Percentiles rank a stretch among this genome's conserved stretches.
These are phyloP conservation scores for Favolaschia claudopus DNA, from an alignment of 768 basidiomycete species.

Conservation along the genomic window DNA sequence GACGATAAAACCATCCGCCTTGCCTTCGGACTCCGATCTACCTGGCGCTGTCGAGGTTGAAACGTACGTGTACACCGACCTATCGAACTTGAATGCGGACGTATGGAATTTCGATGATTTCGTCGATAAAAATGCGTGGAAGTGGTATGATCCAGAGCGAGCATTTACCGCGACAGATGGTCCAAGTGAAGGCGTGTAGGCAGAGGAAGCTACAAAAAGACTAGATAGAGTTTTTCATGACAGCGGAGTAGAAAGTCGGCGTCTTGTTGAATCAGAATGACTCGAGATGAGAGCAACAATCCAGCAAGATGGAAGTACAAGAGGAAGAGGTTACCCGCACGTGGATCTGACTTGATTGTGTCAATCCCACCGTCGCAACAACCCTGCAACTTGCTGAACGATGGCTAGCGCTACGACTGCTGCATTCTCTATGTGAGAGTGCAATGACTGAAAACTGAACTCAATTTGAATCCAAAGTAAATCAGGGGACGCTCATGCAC, in stretches of 20 bases:
- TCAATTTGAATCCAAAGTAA: conserved; percentile 72
- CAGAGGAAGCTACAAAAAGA: no score
- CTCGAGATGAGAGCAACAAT: neutral
- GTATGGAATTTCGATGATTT: conserved; percentile 90
- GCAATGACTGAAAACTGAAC: neutral
- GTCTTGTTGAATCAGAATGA: neutral
- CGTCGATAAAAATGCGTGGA: conserved; percentile 75
- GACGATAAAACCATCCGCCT: conserved; percentile 49
- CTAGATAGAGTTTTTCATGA: no score
- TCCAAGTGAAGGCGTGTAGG: no score
- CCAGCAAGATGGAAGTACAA: no score
- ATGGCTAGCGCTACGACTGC: conserved; percentile 5
- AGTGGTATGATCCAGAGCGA: conserved; percentile 76
- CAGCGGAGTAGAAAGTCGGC: no score
- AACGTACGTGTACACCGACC: conserved; percentile 75
- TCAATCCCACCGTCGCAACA: neutral
- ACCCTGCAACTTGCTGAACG: no score
- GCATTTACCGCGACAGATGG: conserved; percentile 57
- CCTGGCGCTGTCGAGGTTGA: conserved; percentile 54
- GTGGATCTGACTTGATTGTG: no score
- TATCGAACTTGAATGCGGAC: conserved; percentile 55
- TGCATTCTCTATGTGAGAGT: conserved; percentile 22
- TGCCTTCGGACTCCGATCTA: conserved; percentile 46
- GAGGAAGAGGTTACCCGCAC: no score
- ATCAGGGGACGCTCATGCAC: conserved; percentile 89